Evolutionary conservation across 495 filamentous ascomycete species (phyloP).

Genomic region (Aspergillus homomorphus): DNA sequence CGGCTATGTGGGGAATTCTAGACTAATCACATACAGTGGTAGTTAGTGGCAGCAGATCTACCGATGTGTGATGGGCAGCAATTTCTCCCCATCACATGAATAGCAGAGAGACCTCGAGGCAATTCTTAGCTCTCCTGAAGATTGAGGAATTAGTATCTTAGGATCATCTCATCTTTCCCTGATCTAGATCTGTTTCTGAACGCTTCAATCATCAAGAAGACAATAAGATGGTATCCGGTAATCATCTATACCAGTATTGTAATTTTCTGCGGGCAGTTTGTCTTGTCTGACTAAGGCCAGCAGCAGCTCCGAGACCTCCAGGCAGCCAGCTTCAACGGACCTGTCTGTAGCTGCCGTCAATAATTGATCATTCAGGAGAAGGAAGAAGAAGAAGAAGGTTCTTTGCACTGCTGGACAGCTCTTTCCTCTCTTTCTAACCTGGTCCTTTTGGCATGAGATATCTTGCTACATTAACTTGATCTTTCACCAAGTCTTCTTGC

Average conservation of each 20-base stretch:
- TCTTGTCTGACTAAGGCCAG: too few species aligned
- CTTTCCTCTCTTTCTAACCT: background rate
- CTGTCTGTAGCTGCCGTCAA: background rate
- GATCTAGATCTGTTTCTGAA: too few species aligned
- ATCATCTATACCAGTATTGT: background rate
- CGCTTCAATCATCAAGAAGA: background rate
- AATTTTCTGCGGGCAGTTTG: too few species aligned
- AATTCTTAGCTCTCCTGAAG: background rate
- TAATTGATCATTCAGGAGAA: background rate
- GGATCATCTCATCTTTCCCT: too few species aligned
- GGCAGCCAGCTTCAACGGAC: background rate
- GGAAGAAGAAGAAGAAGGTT: background rate
- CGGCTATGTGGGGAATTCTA: background rate
- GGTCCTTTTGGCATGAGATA: too few species aligned
- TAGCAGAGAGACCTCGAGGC: too few species aligned
- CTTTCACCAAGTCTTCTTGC: too few species aligned
- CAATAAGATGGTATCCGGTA: background rate
- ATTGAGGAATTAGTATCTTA: too few species aligned
- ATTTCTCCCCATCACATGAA: background rate
- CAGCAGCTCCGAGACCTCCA: too few species aligned
- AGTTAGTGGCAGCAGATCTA: background rate
- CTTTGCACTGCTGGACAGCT: background rate
- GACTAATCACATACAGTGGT: background rate
- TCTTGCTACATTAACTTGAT: background rate
- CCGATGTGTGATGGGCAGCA: background rate